Evolutionary conservation across 345 rosid species (phyloP), one percentile per base, ranked within the genome.

Genomic region (Raphanus sativus): DNA sequence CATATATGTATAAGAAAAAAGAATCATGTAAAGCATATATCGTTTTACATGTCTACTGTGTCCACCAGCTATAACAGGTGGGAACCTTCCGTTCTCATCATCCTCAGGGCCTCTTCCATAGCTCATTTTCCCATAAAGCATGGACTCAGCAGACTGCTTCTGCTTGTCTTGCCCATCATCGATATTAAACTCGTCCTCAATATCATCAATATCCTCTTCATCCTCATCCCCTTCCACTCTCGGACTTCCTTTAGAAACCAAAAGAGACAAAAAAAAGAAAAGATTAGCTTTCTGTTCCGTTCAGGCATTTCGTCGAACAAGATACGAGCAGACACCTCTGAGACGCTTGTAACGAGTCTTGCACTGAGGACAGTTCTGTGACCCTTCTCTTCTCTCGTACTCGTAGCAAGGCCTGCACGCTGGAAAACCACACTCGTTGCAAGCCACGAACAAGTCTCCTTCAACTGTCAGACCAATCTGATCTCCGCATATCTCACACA

Each of bases 341-440:
- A 95, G 97, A 82, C 97, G 99, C 86, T 91, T 91, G 88, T 95
- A 95, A 70, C 97, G 84, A 50, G 98, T 95, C 81, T 84, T 95
- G 85, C 98, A 95, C 74, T 92, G 98, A 58, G 99, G 99, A 74
- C 99, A 95, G 32, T 79, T 73, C 62, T 95, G 98, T 9, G 88
- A 86, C 6, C 99, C 99, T 85, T 95, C 99, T 65, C 99, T 81
- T 28, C 98, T 84, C 86, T 95, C 99, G 74, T 95, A 95, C 88
- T 91, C 99, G 45, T 91, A 92, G 81, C 99, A 95, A 65, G 99
- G 98, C 74, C 98, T 86, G 55, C 98, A 95, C 67, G 80, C 96
- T 0, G 99, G 99, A 55, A 95, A 92, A 30, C 96, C 99, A 63
- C 99, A 95, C 86, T 95, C 99, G 16, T 95, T 90, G 88, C 99